Conservation (phyloP, 192 early-diverging fungal species). For the Geranomyces michiganensis region DNA sequence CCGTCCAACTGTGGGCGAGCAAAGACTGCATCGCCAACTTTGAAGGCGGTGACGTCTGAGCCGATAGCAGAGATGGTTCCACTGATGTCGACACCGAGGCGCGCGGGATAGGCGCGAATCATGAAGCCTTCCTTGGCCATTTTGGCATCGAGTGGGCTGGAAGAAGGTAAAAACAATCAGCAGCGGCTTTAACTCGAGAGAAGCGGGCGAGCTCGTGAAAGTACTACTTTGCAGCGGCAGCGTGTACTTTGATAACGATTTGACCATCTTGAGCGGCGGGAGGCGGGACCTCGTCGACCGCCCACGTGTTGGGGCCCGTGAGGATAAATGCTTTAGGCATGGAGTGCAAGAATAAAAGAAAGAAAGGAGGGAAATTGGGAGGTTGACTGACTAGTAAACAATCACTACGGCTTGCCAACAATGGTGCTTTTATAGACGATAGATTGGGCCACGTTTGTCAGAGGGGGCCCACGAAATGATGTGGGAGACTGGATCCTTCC, state of each 20-base stretch:
- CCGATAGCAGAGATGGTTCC: constrained; percentile 26
- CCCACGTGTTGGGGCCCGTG: not conserved
- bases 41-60: constrained; percentile 18
- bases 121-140: constrained; percentile 15
- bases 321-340: constrained; percentile 25
- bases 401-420: too few relatives aligned
- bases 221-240: constrained; percentile 22
- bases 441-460: constrained; percentile 1
- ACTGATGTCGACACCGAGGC: constrained; percentile 25
- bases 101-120: constrained; percentile 22
- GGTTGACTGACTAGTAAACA: too few relatives aligned
- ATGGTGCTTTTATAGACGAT: too few relatives aligned
- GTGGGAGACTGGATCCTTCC: too few relatives aligned
- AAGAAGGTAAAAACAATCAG: not conserved
- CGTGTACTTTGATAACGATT: constrained; percentile 14
- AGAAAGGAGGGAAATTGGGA: too few relatives aligned
- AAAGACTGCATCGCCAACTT: constrained; percentile 30
- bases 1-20: not conserved
- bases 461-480: not conserved
- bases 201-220: not conserved
- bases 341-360: not conserved
- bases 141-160: constrained; percentile 19
- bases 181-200: not conserved
- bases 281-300: constrained; percentile 11
- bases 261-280: constrained; percentile 20